Percentiles rank a stretch among this genome's conserved stretches.
Evolutionary conservation across 441 rosid species (phyloP).

Genomic region (Arabidopsis lyrata): DNA sequence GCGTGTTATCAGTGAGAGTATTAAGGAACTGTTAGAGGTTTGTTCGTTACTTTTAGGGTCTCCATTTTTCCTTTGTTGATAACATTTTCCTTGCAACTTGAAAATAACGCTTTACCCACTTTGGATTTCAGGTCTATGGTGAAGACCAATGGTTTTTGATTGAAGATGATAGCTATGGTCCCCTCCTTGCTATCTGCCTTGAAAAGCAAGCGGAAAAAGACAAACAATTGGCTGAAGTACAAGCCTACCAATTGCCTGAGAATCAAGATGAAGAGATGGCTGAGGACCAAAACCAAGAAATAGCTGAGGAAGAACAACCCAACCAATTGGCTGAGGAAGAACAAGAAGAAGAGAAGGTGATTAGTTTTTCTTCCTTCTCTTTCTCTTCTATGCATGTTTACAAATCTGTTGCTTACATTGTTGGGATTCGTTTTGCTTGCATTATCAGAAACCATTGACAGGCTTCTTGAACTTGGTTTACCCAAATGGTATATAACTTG

Average conservation of each 20-base stretch:
- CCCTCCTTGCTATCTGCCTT: slow-evolving; percentile 47
- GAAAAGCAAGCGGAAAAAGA: slow-evolving; percentile 33
- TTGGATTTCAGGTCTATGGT: slow-evolving; percentile 53
- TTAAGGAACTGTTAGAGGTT: slow-evolving; percentile 52
- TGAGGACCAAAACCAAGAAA: background rate
- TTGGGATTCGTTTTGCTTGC: slow-evolving; percentile 13
- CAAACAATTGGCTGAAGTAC: background rate
- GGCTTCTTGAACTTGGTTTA: slow-evolving; percentile 6
- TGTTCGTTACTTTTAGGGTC: slow-evolving; percentile 20
- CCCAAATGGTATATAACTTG: background rate
- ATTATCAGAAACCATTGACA: background rate
- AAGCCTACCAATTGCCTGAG: background rate
- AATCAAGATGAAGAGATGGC: slow-evolving; percentile 22
- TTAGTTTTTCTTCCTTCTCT: slow-evolving; percentile 7
- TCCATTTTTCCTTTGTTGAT: background rate
- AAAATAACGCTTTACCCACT: background rate
- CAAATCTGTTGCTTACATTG: background rate
- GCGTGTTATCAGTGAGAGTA: slow-evolving; percentile 27
- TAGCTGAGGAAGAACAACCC: slow-evolving; percentile 3
- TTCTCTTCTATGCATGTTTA: slow-evolving; percentile 1
- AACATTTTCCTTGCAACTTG: background rate
- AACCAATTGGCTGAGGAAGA: slow-evolving; percentile 3
- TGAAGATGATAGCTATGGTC: slow-evolving; percentile 37
- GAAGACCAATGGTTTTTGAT: slow-evolving; percentile 54
- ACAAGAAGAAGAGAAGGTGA: slow-evolving; percentile 32